These are phyloP conservation scores for Diaporthe vexans DNA, from an alignment of 2,329 filamentous ascomycete species.

Conservation along the genomic window DNA sequence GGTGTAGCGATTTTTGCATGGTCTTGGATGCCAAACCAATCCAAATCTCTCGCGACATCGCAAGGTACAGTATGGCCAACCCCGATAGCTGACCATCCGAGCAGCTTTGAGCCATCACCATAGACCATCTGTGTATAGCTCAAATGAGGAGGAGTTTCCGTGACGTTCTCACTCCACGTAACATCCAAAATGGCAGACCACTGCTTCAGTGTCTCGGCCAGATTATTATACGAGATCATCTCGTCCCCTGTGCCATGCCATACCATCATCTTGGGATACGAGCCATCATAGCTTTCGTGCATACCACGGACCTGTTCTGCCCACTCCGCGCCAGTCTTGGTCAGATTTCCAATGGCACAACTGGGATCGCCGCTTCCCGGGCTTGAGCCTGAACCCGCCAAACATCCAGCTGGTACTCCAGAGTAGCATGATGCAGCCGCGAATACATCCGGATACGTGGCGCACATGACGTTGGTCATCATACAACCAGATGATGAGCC, in stretches of 20 bases:
- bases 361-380: too few relatives aligned
- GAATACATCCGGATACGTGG: too few relatives aligned
- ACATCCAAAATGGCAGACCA: background rate
- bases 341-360: background rate
- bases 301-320: background rate
- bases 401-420: too few relatives aligned
- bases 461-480: too few relatives aligned
- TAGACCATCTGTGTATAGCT: background rate
- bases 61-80: background rate
- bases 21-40: background rate
- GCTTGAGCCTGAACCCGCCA: too few relatives aligned
- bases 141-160: background rate
- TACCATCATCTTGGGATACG: background rate
- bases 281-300: background rate
- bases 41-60: background rate
- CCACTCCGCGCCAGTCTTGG: background rate
- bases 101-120: background rate
- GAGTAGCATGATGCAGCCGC: too few relatives aligned
- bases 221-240: background rate
- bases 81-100: background rate
- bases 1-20: too few relatives aligned
- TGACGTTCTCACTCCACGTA: background rate
- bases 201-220: background rate
- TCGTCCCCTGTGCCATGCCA: background rate
- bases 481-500: too few relatives aligned